These are phyloP conservation scores for Tulasnella sp. DNA, from an alignment of 768 basidiomycete species.

Conservation along the genomic window DNA sequence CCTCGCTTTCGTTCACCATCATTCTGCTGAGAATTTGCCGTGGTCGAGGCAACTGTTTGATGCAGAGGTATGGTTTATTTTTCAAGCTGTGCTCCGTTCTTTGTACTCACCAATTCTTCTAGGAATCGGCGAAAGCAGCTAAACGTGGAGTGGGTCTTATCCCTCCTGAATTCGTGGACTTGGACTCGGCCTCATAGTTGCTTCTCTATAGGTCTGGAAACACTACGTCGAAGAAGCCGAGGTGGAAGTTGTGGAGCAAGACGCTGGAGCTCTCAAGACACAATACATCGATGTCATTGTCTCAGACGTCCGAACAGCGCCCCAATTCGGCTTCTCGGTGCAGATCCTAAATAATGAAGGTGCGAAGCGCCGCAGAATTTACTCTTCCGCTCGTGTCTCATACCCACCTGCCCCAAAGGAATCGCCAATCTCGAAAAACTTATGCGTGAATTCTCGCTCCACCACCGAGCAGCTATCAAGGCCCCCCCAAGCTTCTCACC, in stretches of 20 bases:
- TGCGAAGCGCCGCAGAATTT: conserved; percentile 28
- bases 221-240: conserved; percentile 50
- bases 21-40: conserved; percentile 73
- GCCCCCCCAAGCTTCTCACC: conserved; percentile 67
- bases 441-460: conserved; percentile 86
- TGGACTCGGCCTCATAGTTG: not conserved
- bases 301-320: conserved; percentile 69
- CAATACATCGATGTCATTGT: conserved; percentile 92
- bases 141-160: conserved; percentile 57
- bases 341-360: conserved; percentile 90
- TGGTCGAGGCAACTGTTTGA: conserved; percentile 75
- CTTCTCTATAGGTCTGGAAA: conserved; percentile 59
- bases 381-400: not conserved
- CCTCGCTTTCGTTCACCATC: conserved; percentile 77
- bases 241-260: conserved; percentile 38
- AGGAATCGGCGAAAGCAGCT: conserved; percentile 54
- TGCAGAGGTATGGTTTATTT: conserved; percentile 54
- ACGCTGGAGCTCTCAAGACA: conserved; percentile 49
- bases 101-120: not conserved
- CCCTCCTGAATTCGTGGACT: not conserved
- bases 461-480: conserved; percentile 61
- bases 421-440: conserved; percentile 87
- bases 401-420: conserved; percentile 39
- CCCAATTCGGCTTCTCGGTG: conserved; percentile 81
- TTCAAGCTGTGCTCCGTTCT: not conserved